Evolutionary conservation across 805 yeast genomes (phyloP).

Genomic region (Ogataea wickerhamii): DNA sequence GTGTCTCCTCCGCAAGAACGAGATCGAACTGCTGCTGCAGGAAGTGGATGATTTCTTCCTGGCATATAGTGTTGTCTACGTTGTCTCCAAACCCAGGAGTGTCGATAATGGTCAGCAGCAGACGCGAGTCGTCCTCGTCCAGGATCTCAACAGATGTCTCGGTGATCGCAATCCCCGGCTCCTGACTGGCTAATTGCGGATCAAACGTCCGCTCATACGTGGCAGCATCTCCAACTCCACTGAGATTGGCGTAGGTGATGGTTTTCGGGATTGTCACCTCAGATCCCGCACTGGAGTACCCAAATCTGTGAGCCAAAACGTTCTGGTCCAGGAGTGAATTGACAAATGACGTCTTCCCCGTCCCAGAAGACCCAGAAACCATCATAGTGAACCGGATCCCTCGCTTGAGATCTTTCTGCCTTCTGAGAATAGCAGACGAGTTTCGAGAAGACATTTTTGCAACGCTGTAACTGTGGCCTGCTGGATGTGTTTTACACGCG

Average conservation of each 20-base stretch:
- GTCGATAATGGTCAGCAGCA: constrained; percentile 53
- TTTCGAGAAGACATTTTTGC: constrained; percentile 19
- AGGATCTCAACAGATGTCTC: constrained; percentile 57
- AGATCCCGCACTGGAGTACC: constrained; percentile 31
- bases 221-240: constrained; percentile 53
- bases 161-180: constrained; percentile 75
- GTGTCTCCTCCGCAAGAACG: constrained; percentile 81
- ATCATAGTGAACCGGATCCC: constrained; percentile 72
- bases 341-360: constrained; percentile 75
- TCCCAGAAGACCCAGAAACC: constrained; percentile 70
- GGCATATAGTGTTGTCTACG: constrained; percentile 58
- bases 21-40: constrained; percentile 74
- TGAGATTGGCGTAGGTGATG: constrained; percentile 56
- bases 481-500: too few species aligned
- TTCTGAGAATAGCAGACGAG: constrained; percentile 35
- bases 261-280: constrained; percentile 39
- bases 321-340: constrained; percentile 63
- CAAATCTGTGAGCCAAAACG: constrained; percentile 57
- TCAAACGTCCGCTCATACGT: constrained; percentile 59
- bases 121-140: constrained; percentile 57
- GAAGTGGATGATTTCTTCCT: constrained; percentile 59
- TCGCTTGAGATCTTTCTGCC: constrained; percentile 65
- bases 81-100: constrained; percentile 63
- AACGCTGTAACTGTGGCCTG: constrained; percentile 1
- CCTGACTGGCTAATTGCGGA: constrained; percentile 55